These are phyloP conservation scores for Mortierella sp. DNA, from an alignment of 371 early-diverging fungal genomes.

Conservation along the genomic window DNA sequence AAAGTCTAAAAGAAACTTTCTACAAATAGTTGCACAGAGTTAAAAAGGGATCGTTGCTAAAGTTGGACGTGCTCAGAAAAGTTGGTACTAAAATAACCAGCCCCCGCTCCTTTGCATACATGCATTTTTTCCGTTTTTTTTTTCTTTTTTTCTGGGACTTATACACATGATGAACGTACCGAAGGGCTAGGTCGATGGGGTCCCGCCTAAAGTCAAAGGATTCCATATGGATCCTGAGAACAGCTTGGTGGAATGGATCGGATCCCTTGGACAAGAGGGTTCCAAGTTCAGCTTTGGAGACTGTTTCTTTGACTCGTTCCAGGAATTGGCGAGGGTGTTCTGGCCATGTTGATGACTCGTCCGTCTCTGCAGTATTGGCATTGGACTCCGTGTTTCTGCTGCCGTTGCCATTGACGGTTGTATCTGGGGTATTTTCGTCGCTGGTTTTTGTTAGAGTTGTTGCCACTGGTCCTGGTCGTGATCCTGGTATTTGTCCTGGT, in stretches of 20 bases:
- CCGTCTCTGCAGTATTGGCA: not conserved
- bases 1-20: conserved; percentile 82
- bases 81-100: conserved; percentile 22
- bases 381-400: not conserved
- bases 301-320: conserved; percentile 57
- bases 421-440: not conserved
- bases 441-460: not conserved
- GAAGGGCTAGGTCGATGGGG: conserved; percentile 81
- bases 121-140: not conserved
- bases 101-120: not conserved
- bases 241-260: conserved; percentile 60
- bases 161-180: conserved; percentile 58
- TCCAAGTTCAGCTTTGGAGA: conserved; percentile 61
- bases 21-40: conserved; percentile 35
- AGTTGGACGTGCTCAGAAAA: conserved; percentile 6
- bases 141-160: no score
- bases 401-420: not conserved
- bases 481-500: not conserved
- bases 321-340: conserved; percentile 50
- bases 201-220: conserved; percentile 77
- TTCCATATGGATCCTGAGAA: conserved; percentile 69
- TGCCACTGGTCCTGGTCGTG: not conserved
- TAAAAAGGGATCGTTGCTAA: not conserved
- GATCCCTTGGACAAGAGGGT: conserved; percentile 60
- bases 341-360: conserved; percentile 28